Conservation (phyloP, 2,329 filamentous ascomycete genomes). For the Penicillium sp. region DNA sequence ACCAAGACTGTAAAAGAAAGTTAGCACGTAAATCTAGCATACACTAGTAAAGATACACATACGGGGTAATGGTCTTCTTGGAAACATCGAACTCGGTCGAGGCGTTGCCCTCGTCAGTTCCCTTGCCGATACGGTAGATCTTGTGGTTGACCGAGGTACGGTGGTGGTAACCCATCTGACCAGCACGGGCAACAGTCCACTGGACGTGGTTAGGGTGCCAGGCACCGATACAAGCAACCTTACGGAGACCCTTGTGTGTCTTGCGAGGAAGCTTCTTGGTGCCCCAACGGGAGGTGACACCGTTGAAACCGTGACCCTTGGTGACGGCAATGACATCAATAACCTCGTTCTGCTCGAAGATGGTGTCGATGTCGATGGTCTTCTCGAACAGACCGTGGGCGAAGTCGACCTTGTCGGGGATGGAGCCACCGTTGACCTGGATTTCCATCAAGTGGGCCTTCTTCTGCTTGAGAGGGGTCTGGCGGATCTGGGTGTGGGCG, state of each 20-base stretch:
- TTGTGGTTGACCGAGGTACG: slow-evolving; percentile 99
- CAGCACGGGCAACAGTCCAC: slow-evolving; percentile 99
- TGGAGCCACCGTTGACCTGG: slow-evolving; percentile 96
- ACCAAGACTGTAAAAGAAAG: slow-evolving; percentile 65
- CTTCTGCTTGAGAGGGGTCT: slow-evolving; percentile 99
- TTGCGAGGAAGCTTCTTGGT: slow-evolving; percentile 99
- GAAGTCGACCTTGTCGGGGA: slow-evolving; percentile 96
- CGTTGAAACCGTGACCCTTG: slow-evolving; percentile 98
- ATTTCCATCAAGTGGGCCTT: slow-evolving; percentile 99
- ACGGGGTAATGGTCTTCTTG: slow-evolving; percentile 99
- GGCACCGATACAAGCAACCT: slow-evolving; percentile 99
- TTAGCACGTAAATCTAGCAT: slow-evolving; percentile 15
- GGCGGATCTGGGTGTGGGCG: slow-evolving; percentile 98
- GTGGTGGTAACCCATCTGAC: slow-evolving; percentile 99
- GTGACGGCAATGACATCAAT: slow-evolving; percentile 99
- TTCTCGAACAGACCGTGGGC: slow-evolving; percentile 98
- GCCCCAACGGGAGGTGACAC: slow-evolving; percentile 97
- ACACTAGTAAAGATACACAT: slow-evolving; percentile 52
- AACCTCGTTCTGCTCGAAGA: slow-evolving; percentile 99
- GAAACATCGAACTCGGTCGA: slow-evolving; percentile 93
- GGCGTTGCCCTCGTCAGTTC: slow-evolving; percentile 81
- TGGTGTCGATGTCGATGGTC: slow-evolving; percentile 83
- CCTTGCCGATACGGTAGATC: slow-evolving; percentile 98
- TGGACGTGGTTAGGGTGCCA: slow-evolving; percentile 99
- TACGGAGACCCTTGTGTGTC: slow-evolving; percentile 99